phyloP scores from a whole-genome alignment of 1,284 basidiomycete genomes.

The Malassezia slooffiae region DNA sequence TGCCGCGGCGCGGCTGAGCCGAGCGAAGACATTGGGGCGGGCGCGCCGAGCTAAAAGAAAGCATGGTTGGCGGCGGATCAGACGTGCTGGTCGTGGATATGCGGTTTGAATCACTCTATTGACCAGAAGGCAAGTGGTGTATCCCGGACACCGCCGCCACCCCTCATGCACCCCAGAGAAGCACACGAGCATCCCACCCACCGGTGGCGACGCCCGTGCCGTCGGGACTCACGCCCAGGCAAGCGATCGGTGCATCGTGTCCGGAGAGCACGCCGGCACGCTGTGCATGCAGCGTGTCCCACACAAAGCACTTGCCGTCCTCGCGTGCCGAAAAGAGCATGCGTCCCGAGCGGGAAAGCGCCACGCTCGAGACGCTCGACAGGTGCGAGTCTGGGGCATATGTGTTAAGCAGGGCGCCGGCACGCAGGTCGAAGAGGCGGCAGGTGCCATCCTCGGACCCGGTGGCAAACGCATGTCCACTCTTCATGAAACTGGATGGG shows the following conservation, averaged over 20 bases:
- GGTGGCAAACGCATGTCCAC: constrained; percentile 95
- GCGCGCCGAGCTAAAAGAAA: too few species aligned
- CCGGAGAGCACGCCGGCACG: constrained; percentile 90
- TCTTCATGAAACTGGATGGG: constrained; percentile 70
- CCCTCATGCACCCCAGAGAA: constrained; percentile 46
- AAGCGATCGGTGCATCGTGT: constrained; percentile 94
- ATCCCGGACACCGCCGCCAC: too few species aligned
- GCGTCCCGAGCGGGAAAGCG: constrained; percentile 90
- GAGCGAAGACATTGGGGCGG: neutral
- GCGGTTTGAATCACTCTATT: too few species aligned
- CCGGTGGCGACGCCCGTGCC: constrained; percentile 97
- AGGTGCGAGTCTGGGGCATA: constrained; percentile 98
- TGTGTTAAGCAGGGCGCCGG: constrained; percentile 87
- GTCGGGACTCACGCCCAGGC: constrained; percentile 86
- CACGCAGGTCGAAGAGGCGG: constrained; percentile 91
- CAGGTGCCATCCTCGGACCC: constrained; percentile 98
- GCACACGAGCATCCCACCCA: constrained; percentile 90
- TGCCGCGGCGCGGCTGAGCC: neutral
- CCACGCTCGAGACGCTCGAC: constrained; percentile 95
- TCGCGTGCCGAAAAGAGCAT: constrained; percentile 97
- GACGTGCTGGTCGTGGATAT: too few species aligned
- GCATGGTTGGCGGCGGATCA: too few species aligned
- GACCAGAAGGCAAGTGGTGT: too few species aligned
- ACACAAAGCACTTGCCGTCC: constrained; percentile 98
- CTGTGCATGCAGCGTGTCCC: constrained; percentile 97